Percentiles rank a stretch among this genome's conserved stretches.
phyloP scores from a whole-genome alignment of 1,139 yeast species.

The Nakaseomyces delphensis region DNA sequence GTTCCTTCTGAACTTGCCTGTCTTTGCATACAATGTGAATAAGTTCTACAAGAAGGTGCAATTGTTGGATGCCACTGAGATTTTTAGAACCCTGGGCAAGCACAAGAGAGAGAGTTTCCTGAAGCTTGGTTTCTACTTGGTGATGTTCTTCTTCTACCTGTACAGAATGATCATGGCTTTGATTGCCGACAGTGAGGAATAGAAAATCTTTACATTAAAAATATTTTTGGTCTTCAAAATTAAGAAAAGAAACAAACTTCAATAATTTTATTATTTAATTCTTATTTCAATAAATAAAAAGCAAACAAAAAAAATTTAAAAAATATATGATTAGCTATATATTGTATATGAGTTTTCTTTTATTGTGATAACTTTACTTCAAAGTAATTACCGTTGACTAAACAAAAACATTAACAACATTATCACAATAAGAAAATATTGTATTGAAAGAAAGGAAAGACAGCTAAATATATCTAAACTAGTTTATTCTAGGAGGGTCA shows the following conservation, averaged over 20 bases:
- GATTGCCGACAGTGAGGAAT: conserved; percentile 46
- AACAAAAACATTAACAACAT: too few relatives aligned
- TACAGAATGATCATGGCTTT: conserved; percentile 96
- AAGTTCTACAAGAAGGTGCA: conserved; percentile 69
- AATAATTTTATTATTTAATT: not conserved
- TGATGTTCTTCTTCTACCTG: conserved; percentile 90
- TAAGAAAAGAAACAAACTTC: conserved; percentile 1
- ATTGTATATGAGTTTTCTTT: too few relatives aligned
- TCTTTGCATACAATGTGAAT: conserved; percentile 72
- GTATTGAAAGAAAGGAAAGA: too few relatives aligned
- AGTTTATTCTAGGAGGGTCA: not conserved
- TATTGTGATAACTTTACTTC: not conserved
- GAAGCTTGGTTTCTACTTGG: conserved; percentile 83
- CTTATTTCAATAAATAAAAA: too few relatives aligned
- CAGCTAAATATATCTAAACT: too few relatives aligned
- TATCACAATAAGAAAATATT: too few relatives aligned
- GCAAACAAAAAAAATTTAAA: too few relatives aligned
- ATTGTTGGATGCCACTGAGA: conserved; percentile 93
- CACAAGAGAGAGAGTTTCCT: conserved; percentile 89
- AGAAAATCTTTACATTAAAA: too few relatives aligned
- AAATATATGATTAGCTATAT: not conserved
- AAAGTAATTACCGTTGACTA: not conserved
- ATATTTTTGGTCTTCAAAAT: conserved; percentile 8
- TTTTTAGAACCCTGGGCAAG: conserved; percentile 84
- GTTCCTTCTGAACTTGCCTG: conserved; percentile 76